Evolutionary conservation across 176 grass and related monocot genomes (phyloP), one percentile per base, ranked within the genome.

Genomic region (Ampelocalamus luodianensis): DNA sequence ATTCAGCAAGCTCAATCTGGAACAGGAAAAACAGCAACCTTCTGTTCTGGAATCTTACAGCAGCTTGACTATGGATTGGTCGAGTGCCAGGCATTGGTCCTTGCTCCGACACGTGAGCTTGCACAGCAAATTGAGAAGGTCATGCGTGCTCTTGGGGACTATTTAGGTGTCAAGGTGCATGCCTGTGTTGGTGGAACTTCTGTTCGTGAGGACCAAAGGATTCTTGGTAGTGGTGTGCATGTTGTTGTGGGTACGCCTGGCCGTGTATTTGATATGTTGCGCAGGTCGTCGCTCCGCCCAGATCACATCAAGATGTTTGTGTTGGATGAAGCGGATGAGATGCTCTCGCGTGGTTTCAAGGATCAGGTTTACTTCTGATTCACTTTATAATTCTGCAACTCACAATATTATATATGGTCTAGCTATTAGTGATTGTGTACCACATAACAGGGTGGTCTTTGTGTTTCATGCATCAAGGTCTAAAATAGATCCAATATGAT

Each of bases 1-100:
- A 96, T 96, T 39, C 93, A 96, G 82, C 93, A 96, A 61, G 93
- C 93, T 71, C 93, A 96, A 6, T 96, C 93, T 65, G 93, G 90
- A 65, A 96, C 93, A 51, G 93, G 93, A 69, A 96, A 96, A 46
- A 96, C 93, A 24, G 93, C 93, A 11, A 96, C 93, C 11, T 96
- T 96, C 78, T 96, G 93, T 68, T 96, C 93, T 81, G 93, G 93
- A 29, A 92, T 96, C 79, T 39, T 96, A 51, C 90, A 96, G 80
- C 93, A 96, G 71, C 90, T 96, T 82, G 88, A 96, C 64, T 96
- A 96, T 61, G 83, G 72, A 18, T 53, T 96, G 79, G 82, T 91
- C 3, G 88, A 96, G 24, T 91, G 91, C 83, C 93, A 96, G 51
- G 88, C 93, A 8, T 69, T 96, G 66, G 93, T 96, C 53, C 91